Conservation (phyloP, 495 filamentous ascomycete species). For the Daldinia bambusicola region DNA sequence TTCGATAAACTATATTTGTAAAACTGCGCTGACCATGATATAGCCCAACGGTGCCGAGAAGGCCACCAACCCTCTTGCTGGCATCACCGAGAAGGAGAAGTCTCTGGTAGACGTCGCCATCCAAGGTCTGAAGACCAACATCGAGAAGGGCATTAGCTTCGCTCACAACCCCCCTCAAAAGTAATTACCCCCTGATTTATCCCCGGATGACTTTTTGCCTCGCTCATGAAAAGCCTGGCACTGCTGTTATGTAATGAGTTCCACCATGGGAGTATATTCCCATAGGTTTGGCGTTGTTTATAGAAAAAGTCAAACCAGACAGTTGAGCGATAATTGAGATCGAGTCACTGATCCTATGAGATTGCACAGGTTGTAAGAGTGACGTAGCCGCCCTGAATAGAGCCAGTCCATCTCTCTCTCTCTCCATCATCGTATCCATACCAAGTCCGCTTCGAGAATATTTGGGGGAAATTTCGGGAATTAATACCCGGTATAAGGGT, state of each 20-base stretch:
- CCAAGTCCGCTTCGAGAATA: conserved; percentile 14
- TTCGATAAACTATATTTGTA: conserved; percentile 40
- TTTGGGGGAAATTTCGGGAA: conserved; percentile 3
- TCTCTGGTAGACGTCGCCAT: conserved; percentile 79
- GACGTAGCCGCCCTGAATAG: conserved; percentile 27
- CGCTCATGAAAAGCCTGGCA: conserved; percentile 16
- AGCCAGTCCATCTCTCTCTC: conserved; percentile 6
- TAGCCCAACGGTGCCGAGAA: conserved; percentile 85
- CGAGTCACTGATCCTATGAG: conserved; percentile 51
- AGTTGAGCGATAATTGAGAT: conserved; percentile 40
- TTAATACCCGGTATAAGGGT: conserved; percentile 20
- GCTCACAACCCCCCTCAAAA: conserved; percentile 79
- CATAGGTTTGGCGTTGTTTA: conserved; percentile 37
- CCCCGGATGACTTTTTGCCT: conserved; percentile 36
- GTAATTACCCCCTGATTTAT: conserved; percentile 50
- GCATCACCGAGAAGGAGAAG: conserved; percentile 84
- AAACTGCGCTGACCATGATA: conserved; percentile 36
- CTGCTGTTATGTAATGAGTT: conserved; percentile 35
- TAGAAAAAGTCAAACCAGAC: conserved; percentile 51
- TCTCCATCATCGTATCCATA: conserved; percentile 14
- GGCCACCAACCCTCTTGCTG: conserved; percentile 77
- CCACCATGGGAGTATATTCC: conserved; percentile 32
- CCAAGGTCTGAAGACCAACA: conserved; percentile 86
- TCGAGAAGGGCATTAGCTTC: conserved; percentile 92
- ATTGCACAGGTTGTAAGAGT: conserved; percentile 52